Evolutionary conservation across 495 filamentous ascomycete species (phyloP).

Genomic region (Schizothecium vesticola): DNA sequence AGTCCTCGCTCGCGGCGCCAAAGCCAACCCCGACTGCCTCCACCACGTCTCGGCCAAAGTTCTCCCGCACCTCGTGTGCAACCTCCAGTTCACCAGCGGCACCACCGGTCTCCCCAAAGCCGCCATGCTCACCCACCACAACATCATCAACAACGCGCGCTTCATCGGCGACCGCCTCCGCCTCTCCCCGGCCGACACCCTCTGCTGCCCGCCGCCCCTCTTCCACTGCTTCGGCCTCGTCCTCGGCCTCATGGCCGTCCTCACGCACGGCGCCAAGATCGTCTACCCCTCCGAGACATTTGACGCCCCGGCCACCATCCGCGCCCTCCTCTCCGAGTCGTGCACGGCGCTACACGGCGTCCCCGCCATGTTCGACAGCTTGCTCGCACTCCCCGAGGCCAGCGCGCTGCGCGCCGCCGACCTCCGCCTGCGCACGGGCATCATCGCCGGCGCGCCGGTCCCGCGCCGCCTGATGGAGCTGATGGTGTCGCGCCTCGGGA

Average conservation of each 20-base stretch:
- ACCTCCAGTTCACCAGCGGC: constrained; percentile 67
- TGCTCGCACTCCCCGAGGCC: constrained; percentile 51
- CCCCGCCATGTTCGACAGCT: constrained; percentile 66
- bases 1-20: constrained; percentile 43
- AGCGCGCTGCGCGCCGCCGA: constrained; percentile 37
- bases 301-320: constrained; percentile 52
- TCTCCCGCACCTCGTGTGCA: constrained; percentile 58
- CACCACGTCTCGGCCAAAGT: constrained; percentile 39
- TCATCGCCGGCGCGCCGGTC: constrained; percentile 64
- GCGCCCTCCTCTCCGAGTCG: constrained; percentile 54
- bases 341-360: constrained; percentile 70
- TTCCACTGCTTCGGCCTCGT: constrained; percentile 75
- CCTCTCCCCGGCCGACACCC: constrained; percentile 53
- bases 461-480: constrained; percentile 59
- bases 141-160: constrained; percentile 63
- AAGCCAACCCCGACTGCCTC: constrained; percentile 30
- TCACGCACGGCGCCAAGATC: constrained; percentile 63
- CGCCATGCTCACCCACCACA: constrained; percentile 69
- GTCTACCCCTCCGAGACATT: constrained; percentile 63
- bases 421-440: constrained; percentile 58
- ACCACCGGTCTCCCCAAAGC: constrained; percentile 68
- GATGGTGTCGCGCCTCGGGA: constrained; percentile 54
- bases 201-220: constrained; percentile 66
- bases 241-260: constrained; percentile 59
- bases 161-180: constrained; percentile 67